Evolutionary conservation across 495 filamentous ascomycete genomes (phyloP), one percentile per base, ranked within the genome.

Genomic region (Parathielavia appendiculata): DNA sequence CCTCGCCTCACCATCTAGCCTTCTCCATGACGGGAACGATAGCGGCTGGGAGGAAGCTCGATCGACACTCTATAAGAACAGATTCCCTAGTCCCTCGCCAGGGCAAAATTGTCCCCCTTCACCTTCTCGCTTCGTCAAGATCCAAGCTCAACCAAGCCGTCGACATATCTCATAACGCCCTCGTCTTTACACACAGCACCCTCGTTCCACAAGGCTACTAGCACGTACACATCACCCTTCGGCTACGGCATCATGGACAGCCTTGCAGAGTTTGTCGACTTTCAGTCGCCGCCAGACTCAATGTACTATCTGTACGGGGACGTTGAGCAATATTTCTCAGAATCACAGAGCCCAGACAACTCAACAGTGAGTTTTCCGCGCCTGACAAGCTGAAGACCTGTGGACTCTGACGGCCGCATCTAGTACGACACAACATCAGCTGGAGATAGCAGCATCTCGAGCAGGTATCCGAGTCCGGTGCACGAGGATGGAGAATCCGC

Each of bases 401-500:
- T 23, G 36, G n/a, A 23, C 43, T 56, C 58, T 66, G 51, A 66
- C 54, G 41, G 2, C 22, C 4, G 12, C 14, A 38, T 14, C 16
- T 26, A 77, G 75, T 75, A 72, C 36, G 70, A 74, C 19, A 58
- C 71, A 53, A 51, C 74, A 12, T 66, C 61, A 8, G 49, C 64
- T 2, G 55, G 60, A 40, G 69, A 70, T 19, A 63, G 50, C 40
- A 59, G 58, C 38, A 63, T 69, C 46, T 48, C 65, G 12, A 64
- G 63, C 16, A 64, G 71, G 19, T 76, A 75, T 57, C 73, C 70
- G 22, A 75, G 65, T 44, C 66, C 72, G 4, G 71, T 70, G 54
- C 67, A 67, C 10, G 66, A 67, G 22, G 73, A 73, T 14, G 70
- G 65, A n/a, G 77, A 79, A 10, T 69, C 74, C 34, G 69, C 76